Conservation (phyloP, 2,329 filamentous ascomycete genomes). For the Dryadomyces sulphureus region DNA sequence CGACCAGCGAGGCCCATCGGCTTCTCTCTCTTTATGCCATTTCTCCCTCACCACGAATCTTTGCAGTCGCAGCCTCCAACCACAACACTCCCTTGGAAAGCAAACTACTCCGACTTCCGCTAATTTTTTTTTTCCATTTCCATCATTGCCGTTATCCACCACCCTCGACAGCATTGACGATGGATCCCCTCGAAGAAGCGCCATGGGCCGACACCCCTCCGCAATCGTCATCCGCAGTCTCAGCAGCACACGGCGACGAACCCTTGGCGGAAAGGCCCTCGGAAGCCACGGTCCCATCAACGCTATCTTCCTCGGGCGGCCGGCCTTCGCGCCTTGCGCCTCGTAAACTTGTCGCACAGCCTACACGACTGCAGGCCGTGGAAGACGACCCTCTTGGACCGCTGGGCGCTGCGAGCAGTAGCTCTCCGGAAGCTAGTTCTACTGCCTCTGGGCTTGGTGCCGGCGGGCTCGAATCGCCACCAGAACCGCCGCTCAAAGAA, state of each 20-base stretch:
- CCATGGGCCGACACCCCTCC: constrained; percentile 34
- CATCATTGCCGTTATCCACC: background rate
- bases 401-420: constrained; percentile 41
- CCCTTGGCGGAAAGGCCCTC: constrained; percentile 17
- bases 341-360: constrained; percentile 56
- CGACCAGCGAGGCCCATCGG: background rate
- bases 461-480: constrained; percentile 29
- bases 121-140: background rate
- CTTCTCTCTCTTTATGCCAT: background rate
- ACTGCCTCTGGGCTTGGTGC: background rate
- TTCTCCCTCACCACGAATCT: background rate
- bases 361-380: constrained; percentile 64
- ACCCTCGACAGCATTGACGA: constrained; percentile 11
- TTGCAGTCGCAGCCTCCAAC: background rate
- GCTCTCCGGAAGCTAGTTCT: constrained; percentile 11
- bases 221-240: constrained; percentile 10
- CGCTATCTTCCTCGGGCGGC: constrained; percentile 16
- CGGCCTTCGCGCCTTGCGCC: constrained; percentile 32
- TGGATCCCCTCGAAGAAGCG: constrained; percentile 36
- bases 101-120: background rate
- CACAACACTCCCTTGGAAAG: background rate
- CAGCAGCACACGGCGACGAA: constrained; percentile 2
- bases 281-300: constrained; percentile 11
- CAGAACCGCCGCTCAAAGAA: constrained; percentile 55
- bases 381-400: constrained; percentile 64